A percentile compares a stretch with the other conserved stretches of the same genome.
These are phyloP conservation scores for Sugiyamaella grinbergsii DNA, from an alignment of 1,139 yeast genomes.

Conservation along the genomic window DNA sequence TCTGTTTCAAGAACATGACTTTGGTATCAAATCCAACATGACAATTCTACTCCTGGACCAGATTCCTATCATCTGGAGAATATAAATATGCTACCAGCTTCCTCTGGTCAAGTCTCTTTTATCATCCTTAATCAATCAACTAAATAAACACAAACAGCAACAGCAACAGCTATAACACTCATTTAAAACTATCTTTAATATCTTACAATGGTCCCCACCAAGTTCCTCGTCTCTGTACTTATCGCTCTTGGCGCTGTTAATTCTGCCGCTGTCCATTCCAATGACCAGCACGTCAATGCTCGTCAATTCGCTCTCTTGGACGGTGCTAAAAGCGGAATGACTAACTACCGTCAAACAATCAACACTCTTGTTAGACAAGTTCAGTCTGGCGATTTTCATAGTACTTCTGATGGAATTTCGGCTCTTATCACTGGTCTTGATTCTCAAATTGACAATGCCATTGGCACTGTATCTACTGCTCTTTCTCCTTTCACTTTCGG, in stretches of 20 bases:
- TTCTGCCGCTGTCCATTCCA: conserved; percentile 1
- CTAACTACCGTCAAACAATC: conserved; percentile 32
- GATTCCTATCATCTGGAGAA: not conserved
- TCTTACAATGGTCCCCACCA: conserved; percentile 8
- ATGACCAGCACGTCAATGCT: conserved; percentile 1
- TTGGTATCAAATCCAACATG: not conserved
- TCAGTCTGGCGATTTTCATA: conserved; percentile 30
- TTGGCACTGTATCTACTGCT: conserved; percentile 32
- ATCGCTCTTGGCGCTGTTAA: conserved; percentile 5
- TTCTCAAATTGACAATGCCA: conserved; percentile 36
- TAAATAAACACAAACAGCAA: not conserved
- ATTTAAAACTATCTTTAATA: not conserved
- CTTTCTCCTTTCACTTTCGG: conserved; percentile 35
- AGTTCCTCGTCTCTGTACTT: conserved; percentile 4
- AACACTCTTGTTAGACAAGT: conserved; percentile 30
- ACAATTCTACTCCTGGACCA: too few relatives aligned
- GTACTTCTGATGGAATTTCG: conserved; percentile 32
- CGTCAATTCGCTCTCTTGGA: not conserved
- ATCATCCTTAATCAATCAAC: not conserved
- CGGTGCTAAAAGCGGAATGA: conserved; percentile 23
- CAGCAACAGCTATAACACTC: not conserved
- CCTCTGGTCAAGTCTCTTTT: not conserved
- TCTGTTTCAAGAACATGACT: not conserved
- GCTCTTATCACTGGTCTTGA: conserved; percentile 37
- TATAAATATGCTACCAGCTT: conserved; percentile 4